Evolutionary conservation across 169 alveolate species (phyloP).

Genomic region (Plasmodium billcollinsi): DNA sequence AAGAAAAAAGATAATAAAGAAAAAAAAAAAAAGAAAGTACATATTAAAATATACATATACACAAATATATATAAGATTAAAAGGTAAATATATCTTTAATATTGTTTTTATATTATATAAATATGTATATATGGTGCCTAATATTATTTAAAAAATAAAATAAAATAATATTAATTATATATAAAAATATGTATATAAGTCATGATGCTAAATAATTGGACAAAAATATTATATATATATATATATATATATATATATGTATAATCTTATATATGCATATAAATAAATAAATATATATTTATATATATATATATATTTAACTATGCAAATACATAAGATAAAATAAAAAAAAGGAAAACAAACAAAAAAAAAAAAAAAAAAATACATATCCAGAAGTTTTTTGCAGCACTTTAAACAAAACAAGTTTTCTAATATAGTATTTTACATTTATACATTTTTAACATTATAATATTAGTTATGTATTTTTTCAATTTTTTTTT

Average conservation of each 20-base stretch:
- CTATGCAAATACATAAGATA: too few relatives aligned
- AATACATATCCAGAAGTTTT: slow-evolving; percentile 8
- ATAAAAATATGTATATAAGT: slow-evolving; percentile 11
- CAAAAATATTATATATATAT: slow-evolving; percentile 22
- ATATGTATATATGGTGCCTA: slow-evolving; percentile 13
- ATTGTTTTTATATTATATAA: slow-evolving; percentile 1
- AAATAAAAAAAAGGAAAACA: background rate
- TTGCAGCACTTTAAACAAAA: slow-evolving; percentile 4
- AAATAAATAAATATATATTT: background rate
- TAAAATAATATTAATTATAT: slow-evolving; percentile 39
- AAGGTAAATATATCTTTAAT: slow-evolving; percentile 5
- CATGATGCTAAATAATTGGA: slow-evolving; percentile 48
- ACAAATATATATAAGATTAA: background rate
- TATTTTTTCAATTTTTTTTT: background rate
- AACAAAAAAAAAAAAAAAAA: background rate
- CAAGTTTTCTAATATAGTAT: slow-evolving; percentile 4
- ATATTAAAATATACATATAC: background rate
- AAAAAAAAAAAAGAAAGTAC: background rate
- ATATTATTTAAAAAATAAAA: slow-evolving; percentile 10
- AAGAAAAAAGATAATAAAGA: too few relatives aligned
- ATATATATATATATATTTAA: background rate
- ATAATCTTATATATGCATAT: slow-evolving; percentile 15
- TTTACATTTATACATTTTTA: background rate
- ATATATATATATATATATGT: slow-evolving; percentile 2
- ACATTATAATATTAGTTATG: background rate